Evolutionary conservation across 2,329 filamentous ascomycete genomes (phyloP).

Genomic region (Fusarium multiceps): DNA sequence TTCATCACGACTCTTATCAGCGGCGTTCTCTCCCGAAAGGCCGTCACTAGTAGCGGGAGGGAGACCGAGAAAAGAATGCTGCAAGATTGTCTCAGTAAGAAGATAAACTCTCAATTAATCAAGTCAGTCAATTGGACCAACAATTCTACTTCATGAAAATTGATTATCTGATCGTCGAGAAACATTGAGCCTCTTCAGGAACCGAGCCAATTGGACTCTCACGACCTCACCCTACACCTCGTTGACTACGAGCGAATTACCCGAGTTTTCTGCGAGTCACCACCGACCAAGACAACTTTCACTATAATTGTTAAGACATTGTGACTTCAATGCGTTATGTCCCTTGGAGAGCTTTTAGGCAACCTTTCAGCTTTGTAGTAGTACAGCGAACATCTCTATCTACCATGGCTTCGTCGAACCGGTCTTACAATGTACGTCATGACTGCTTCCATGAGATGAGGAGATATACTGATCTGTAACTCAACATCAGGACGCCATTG

Average conservation of each 20-base stretch:
- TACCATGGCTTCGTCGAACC: slow-evolving; percentile 46
- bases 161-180: not conserved
- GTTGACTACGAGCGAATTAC: slow-evolving; percentile 37
- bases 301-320: not conserved
- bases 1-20: not conserved
- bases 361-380: slow-evolving; percentile 38
- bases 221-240: not conserved
- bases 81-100: slow-evolving; percentile 11
- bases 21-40: slow-evolving; percentile 25
- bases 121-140: not conserved
- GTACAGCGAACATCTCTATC: slow-evolving; percentile 25
- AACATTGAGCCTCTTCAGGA: not conserved
- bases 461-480: slow-evolving; percentile 15
- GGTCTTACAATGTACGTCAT: slow-evolving; percentile 51
- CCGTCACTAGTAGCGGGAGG: slow-evolving; percentile 26
- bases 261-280: slow-evolving; percentile 44
- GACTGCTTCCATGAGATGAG: not conserved
- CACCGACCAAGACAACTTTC: slow-evolving; percentile 14
- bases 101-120: not conserved
- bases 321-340: slow-evolving; percentile 50
- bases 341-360: slow-evolving; percentile 42
- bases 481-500: slow-evolving; percentile 79
- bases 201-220: not conserved
- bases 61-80: slow-evolving; percentile 20
- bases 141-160: not conserved